Evolutionary conservation across 352 stramenopile genomes (phyloP).

Genomic region (Globisporangium yorkense): DNA sequence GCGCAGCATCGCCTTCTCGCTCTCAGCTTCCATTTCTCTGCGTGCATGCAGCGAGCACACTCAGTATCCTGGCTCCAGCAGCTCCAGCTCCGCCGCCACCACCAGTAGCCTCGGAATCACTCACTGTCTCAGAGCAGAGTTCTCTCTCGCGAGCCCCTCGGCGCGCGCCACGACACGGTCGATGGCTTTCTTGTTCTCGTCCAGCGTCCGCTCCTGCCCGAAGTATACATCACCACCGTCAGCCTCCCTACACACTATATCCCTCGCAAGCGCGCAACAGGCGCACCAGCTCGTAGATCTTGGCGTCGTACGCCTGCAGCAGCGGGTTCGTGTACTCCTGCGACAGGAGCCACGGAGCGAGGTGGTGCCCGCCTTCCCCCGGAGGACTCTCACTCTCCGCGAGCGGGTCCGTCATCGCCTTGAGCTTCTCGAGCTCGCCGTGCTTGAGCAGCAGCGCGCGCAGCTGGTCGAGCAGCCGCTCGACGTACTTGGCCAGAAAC

Average conservation of each 20-base stretch:
- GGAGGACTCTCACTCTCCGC: slow-evolving; percentile 8
- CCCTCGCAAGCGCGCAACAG: background rate
- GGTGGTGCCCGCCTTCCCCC: background rate
- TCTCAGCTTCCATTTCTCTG: slow-evolving; percentile 54
- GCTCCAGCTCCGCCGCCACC: background rate
- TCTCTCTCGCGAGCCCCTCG: slow-evolving; percentile 54
- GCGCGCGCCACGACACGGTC: slow-evolving; percentile 41
- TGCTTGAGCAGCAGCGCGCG: slow-evolving; percentile 54
- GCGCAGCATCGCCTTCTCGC: slow-evolving; percentile 51
- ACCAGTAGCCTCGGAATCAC: slow-evolving; percentile 2
- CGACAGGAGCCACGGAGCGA: slow-evolving; percentile 63
- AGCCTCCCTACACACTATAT: background rate
- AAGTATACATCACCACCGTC: background rate
- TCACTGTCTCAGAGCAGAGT: slow-evolving; percentile 61
- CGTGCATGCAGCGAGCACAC: background rate
- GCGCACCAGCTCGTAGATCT: slow-evolving; percentile 67
- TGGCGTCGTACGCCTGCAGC: slow-evolving; percentile 70
- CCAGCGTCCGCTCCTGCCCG: slow-evolving; percentile 33
- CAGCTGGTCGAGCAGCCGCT: slow-evolving; percentile 59
- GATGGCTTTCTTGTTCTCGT: slow-evolving; percentile 57
- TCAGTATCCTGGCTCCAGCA: background rate
- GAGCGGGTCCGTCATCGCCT: slow-evolving; percentile 35
- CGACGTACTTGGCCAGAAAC: slow-evolving; percentile 62
- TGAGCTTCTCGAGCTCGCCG: slow-evolving; percentile 70
- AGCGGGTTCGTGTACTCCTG: slow-evolving; percentile 68